Percentiles rank a stretch among this genome's conserved stretches.
Conservation (phyloP, 768 basidiomycete species). For the Pleurotus citrinopileatus region DNA sequence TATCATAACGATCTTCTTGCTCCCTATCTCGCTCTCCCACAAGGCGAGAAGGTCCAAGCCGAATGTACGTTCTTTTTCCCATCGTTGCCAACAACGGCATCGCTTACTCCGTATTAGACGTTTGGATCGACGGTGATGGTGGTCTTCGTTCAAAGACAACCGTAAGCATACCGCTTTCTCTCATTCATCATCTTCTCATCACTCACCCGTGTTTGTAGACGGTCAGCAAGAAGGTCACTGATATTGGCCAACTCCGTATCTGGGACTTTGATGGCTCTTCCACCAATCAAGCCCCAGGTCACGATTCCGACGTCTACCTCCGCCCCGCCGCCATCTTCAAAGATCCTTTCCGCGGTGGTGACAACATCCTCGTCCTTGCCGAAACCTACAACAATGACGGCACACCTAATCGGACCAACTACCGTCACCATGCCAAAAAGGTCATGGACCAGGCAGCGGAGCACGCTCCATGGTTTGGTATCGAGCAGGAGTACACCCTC, state of each 20-base stretch:
- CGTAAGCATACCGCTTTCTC: constrained; percentile 40
- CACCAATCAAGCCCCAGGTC: constrained; percentile 94
- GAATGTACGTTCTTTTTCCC: constrained; percentile 62
- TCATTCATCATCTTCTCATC: constrained; percentile 9
- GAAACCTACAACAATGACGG: constrained; percentile 99
- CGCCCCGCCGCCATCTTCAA: constrained; percentile 97
- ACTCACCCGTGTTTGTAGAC: constrained; percentile 53
- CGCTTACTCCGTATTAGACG: constrained; percentile 52
- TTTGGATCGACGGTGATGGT: constrained; percentile 96
- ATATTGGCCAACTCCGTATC: constrained; percentile 87
- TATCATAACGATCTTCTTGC: constrained; percentile 86
- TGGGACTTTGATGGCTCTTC: constrained; percentile 99
- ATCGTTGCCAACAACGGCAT: constrained; percentile 17
- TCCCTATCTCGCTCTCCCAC: constrained; percentile 84
- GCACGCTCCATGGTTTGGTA: constrained; percentile 88
- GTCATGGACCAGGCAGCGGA: constrained; percentile 91
- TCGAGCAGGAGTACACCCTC: constrained; percentile 99
- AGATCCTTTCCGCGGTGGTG: constrained; percentile 98
- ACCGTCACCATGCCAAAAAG: constrained; percentile 92
- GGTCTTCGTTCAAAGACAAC: constrained; percentile 97
- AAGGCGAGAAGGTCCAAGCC: constrained; percentile 92
- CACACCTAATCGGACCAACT: constrained; percentile 95
- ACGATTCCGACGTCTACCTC: constrained; percentile 97
- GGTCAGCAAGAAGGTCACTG: constrained; percentile 79
- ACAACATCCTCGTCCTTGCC: constrained; percentile 96